phyloP scores from a whole-genome alignment of 1,284 basidiomycete genomes.

The Vanrija sp. region DNA sequence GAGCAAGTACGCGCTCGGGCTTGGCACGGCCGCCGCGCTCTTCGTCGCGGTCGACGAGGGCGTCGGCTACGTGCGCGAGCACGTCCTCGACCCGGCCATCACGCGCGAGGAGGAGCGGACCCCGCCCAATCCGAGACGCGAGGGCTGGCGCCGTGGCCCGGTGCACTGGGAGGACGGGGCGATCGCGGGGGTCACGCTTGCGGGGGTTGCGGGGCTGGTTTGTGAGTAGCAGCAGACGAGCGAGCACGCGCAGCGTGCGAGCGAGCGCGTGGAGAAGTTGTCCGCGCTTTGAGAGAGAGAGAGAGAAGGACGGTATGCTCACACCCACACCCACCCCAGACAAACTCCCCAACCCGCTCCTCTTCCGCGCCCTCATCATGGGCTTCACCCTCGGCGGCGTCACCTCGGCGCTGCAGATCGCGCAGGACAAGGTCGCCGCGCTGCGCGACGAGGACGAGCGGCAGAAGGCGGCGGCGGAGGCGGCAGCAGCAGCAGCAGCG shows the following conservation, averaged over 20 bases:
- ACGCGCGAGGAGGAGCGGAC: conserved; percentile 6
- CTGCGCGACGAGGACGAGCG: conserved; percentile 20
- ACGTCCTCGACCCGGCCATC: conserved; percentile 6
- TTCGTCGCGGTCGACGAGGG: conserved; percentile 42
- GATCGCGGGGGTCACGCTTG: conserved; percentile 36
- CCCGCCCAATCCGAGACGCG: conserved; percentile 12
- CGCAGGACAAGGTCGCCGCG: conserved; percentile 30
- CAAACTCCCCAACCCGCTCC: conserved; percentile 37
- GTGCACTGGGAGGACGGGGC: conserved; percentile 40
- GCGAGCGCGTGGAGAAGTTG: background rate
- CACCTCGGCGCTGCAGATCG: conserved; percentile 32
- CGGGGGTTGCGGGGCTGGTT: conserved; percentile 24
- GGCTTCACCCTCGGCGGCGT: conserved; percentile 34
- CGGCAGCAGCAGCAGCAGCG: background rate
- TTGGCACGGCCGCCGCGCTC: conserved; percentile 32
- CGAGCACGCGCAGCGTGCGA: background rate
- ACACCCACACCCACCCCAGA: conserved; percentile 20
- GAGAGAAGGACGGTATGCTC: too few relatives aligned
- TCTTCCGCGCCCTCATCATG: conserved; percentile 33
- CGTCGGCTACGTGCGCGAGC: conserved; percentile 32
- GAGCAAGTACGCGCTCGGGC: conserved; percentile 29
- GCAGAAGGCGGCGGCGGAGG: conserved; percentile 2
- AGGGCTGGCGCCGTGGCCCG: conserved; percentile 33
- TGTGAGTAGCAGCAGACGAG: conserved; percentile 28
- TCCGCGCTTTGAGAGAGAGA: too few relatives aligned